Evolutionary conservation across 2,329 filamentous ascomycete species (phyloP).

Genomic region (Magnaporthales sp.): DNA sequence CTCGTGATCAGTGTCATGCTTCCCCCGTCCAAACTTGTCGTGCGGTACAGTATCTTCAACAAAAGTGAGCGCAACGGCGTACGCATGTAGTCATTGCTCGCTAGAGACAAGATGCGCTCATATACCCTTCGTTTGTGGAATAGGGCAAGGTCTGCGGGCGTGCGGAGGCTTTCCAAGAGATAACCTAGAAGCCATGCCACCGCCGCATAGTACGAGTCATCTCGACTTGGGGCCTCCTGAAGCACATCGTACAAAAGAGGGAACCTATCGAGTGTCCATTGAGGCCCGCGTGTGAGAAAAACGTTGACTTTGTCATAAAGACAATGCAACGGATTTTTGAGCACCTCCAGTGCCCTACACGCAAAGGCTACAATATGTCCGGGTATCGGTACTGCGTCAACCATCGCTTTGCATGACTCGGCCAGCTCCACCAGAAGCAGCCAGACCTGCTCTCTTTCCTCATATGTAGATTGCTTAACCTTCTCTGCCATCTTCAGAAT

Average conservation of each 20-base stretch:
- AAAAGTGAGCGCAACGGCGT: conserved; percentile 50
- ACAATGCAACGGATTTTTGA: conserved; percentile 69
- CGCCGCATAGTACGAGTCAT: conserved; percentile 66
- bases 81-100: conserved; percentile 56
- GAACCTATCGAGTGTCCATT: conserved; percentile 67
- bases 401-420: conserved; percentile 54
- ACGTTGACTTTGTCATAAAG: conserved; percentile 81
- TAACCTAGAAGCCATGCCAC: conserved; percentile 66
- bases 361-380: conserved; percentile 72
- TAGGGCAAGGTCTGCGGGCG: conserved; percentile 47
- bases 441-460: conserved; percentile 70
- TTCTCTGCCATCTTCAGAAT: conserved; percentile 57
- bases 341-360: conserved; percentile 56
- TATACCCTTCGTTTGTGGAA: conserved; percentile 59
- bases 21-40: conserved; percentile 58
- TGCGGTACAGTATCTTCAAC: conserved; percentile 55
- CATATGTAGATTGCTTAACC: conserved; percentile 59
- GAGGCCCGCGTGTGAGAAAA: conserved; percentile 70
- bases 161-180: conserved; percentile 58
- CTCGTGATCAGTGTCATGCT: conserved; percentile 76
- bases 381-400: conserved; percentile 53
- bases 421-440: conserved; percentile 71
- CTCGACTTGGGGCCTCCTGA: conserved; percentile 58
- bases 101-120: conserved; percentile 65
- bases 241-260: conserved; percentile 59